phyloP scores from a whole-genome alignment of 1,284 basidiomycete species.

The Schizophyllum amplum region DNA sequence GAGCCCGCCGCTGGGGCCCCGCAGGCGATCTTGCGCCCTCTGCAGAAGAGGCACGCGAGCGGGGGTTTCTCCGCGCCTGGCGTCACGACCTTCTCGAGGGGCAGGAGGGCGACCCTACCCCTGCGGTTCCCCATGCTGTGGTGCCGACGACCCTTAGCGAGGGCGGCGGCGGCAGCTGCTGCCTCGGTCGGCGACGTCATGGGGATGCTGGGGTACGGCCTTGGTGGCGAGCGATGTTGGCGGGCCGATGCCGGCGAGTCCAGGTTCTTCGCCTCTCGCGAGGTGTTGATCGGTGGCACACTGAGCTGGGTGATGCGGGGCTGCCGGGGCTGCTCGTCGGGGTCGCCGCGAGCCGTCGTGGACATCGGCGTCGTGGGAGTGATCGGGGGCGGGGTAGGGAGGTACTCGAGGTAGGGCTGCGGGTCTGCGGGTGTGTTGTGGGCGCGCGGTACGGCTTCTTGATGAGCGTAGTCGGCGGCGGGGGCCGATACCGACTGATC shows the following conservation, averaged over 20 bases:
- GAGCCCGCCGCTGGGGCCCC: constrained; percentile 43
- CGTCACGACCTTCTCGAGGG: not conserved
- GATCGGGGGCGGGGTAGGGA: not conserved
- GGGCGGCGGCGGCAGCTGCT: not conserved
- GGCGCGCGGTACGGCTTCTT: no score
- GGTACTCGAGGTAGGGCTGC: not conserved
- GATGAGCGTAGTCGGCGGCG: not conserved
- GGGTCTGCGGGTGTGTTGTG: not conserved
- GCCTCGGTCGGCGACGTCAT: not conserved
- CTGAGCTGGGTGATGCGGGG: not conserved
- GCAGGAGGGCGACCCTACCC: not conserved
- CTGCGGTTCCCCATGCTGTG: not conserved
- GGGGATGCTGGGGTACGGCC: not conserved
- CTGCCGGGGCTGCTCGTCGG: not conserved
- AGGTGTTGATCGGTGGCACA: not conserved
- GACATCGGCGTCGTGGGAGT: not conserved
- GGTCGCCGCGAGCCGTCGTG: not conserved
- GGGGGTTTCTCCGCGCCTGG: constrained; percentile 35
- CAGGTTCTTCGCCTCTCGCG: not conserved
- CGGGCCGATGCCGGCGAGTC: no score
- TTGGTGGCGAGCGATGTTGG: not conserved
- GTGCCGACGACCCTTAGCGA: not conserved
- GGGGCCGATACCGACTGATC: not conserved
- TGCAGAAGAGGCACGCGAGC: constrained; percentile 54
- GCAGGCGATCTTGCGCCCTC: constrained; percentile 58